phyloP scores from a whole-genome alignment of 2,329 filamentous ascomycete species.

The Aplosporella prunicola region DNA sequence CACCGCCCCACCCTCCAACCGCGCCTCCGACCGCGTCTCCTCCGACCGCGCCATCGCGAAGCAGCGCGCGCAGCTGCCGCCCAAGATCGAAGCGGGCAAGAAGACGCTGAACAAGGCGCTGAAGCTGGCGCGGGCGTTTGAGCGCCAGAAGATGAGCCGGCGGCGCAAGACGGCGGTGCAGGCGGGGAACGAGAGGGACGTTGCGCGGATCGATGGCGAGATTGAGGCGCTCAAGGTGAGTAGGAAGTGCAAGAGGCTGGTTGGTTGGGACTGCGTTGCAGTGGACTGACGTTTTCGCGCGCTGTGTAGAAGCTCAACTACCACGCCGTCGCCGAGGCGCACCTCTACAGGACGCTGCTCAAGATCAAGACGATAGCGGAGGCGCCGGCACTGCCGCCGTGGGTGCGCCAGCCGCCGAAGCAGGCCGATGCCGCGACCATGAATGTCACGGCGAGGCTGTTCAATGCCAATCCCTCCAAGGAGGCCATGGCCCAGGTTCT shows the following conservation, averaged over 20 bases:
- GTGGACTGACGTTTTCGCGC: background rate
- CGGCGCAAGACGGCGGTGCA: slow-evolving; percentile 45
- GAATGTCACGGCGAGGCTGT: slow-evolving; percentile 51
- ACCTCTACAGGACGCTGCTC: slow-evolving; percentile 47
- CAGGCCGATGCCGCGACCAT: slow-evolving; percentile 38
- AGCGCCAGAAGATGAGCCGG: slow-evolving; percentile 63
- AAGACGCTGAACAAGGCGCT: slow-evolving; percentile 57
- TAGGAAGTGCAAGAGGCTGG: too few species aligned
- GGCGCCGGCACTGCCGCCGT: slow-evolving; percentile 38
- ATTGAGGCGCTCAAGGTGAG: slow-evolving; percentile 47
- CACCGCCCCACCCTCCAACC: slow-evolving; percentile 11
- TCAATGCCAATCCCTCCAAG: slow-evolving; percentile 50
- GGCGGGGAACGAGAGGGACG: slow-evolving; percentile 37
- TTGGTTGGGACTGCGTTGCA: too few species aligned
- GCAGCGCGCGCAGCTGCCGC: slow-evolving; percentile 13
- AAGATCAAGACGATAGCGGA: slow-evolving; percentile 50
- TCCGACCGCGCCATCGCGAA: background rate
- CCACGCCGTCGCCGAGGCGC: slow-evolving; percentile 39
- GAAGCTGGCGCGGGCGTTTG: slow-evolving; percentile 65
- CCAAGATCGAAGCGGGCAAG: slow-evolving; percentile 43
- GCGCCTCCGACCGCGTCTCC: too few species aligned
- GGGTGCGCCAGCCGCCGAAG: slow-evolving; percentile 27
- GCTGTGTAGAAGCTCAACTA: slow-evolving; percentile 40
- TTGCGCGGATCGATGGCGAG: slow-evolving; percentile 54
- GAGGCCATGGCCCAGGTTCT: slow-evolving; percentile 42